Evolutionary conservation across 805 yeast species (phyloP).

Genomic region (Ogataea ganodermae): DNA sequence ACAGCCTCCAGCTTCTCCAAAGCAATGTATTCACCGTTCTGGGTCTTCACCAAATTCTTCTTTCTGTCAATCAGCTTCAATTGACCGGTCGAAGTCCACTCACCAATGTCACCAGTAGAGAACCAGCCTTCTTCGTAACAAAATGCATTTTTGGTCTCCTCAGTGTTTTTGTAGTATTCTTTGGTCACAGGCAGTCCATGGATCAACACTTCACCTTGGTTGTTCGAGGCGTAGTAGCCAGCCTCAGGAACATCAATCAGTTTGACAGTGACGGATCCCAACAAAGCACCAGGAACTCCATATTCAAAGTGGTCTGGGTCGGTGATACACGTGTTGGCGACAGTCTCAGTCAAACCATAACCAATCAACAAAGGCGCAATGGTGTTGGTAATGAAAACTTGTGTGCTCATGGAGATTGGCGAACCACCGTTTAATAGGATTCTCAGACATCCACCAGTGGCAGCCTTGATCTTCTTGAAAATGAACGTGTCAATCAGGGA

Average conservation of each 20-base stretch:
- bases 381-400: slow-evolving; percentile 71
- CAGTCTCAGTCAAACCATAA: slow-evolving; percentile 95
- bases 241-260: slow-evolving; percentile 89
- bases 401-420: slow-evolving; percentile 79
- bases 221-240: slow-evolving; percentile 84
- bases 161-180: slow-evolving; percentile 80
- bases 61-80: slow-evolving; percentile 87
- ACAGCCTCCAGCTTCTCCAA: slow-evolving; percentile 90
- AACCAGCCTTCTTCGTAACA: slow-evolving; percentile 88
- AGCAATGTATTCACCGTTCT: slow-evolving; percentile 97
- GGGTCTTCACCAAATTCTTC: slow-evolving; percentile 94
- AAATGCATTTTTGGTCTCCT: slow-evolving; percentile 76
- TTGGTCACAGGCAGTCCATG: slow-evolving; percentile 70
- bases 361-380: slow-evolving; percentile 90
- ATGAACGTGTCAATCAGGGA: slow-evolving; percentile 66
- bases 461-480: slow-evolving; percentile 86
- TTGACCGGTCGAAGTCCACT: slow-evolving; percentile 82
- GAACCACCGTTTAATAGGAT: slow-evolving; percentile 88
- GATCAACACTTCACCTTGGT: slow-evolving; percentile 91
- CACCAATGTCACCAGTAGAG: slow-evolving; percentile 94
- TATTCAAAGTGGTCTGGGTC: slow-evolving; percentile 65
- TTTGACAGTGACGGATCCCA: slow-evolving; percentile 83
- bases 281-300: slow-evolving; percentile 80
- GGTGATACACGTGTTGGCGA: slow-evolving; percentile 79
- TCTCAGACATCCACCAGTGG: slow-evolving; percentile 90